phyloP scores from a whole-genome alignment of 257 asterid species.

The Agastache rugosa region DNA sequence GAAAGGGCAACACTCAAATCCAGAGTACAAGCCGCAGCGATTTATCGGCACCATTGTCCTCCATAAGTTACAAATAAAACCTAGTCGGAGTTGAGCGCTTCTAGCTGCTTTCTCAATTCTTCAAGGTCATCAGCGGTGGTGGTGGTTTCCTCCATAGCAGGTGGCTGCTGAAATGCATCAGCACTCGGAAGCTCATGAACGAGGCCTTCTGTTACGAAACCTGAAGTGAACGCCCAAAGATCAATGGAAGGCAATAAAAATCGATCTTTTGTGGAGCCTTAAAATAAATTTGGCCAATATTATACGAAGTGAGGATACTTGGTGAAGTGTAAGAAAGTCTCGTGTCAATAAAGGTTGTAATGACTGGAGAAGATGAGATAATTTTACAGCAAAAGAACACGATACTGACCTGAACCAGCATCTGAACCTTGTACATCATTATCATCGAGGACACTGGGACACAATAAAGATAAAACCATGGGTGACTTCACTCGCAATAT shows the following conservation, averaged over 20 bases:
- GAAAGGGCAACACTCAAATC: neutral
- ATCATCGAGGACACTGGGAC: conserved; percentile 82
- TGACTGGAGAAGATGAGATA: neutral
- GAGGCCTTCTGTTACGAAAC: conserved; percentile 81
- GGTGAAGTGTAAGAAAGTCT: neutral
- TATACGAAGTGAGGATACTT: neutral
- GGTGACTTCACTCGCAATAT: neutral
- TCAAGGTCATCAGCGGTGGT: conserved; percentile 68
- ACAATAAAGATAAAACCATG: conserved; percentile 39
- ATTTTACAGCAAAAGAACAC: conserved; percentile 9
- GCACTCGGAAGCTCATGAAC: conserved; percentile 90
- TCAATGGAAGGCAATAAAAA: neutral
- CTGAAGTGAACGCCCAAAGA: conserved; percentile 42
- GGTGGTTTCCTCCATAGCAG: conserved; percentile 46
- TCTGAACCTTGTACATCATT: conserved; percentile 49
- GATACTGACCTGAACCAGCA: conserved; percentile 59
- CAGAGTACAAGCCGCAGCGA: neutral
- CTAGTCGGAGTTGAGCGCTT: conserved; percentile 72
- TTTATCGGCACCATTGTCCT: neutral
- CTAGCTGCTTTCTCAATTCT: conserved; percentile 82
- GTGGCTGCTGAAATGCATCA: conserved; percentile 59
- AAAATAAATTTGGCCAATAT: neutral
- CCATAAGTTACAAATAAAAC: neutral
- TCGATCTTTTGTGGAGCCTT: neutral
- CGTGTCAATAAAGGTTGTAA: neutral